These are phyloP conservation scores for Pseudoneurospora amorphoporcata DNA, from an alignment of 495 filamentous ascomycete genomes.

Conservation along the genomic window DNA sequence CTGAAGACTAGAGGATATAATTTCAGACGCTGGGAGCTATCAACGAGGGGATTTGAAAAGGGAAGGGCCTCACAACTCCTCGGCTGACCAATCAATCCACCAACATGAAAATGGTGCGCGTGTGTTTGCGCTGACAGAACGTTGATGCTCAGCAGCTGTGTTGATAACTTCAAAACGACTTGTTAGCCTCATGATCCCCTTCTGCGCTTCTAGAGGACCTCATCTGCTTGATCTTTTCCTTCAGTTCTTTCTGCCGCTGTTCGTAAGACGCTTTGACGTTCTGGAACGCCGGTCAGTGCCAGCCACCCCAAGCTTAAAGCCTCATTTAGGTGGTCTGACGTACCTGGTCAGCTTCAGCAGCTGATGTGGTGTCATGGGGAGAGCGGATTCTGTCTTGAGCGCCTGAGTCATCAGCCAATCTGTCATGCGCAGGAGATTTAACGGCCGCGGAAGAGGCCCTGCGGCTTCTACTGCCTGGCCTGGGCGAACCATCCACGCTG, in stretches of 20 bases:
- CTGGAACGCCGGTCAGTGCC: not conserved
- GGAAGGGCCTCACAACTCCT: constrained; percentile 1
- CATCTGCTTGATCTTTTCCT: constrained; percentile 59
- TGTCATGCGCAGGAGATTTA: constrained; percentile 38
- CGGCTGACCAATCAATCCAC: not conserved
- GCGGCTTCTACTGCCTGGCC: constrained; percentile 25
- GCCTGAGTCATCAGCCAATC: constrained; percentile 53
- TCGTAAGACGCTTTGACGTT: constrained; percentile 36
- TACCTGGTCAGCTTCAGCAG: constrained; percentile 28
- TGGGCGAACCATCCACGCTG: constrained; percentile 7
- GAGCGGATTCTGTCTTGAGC: constrained; percentile 42
- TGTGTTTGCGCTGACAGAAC: not conserved
- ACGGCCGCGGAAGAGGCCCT: constrained; percentile 38
- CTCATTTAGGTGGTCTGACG: constrained; percentile 18
- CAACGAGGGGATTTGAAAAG: not conserved
- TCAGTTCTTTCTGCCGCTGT: constrained; percentile 54
- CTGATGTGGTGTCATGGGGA: constrained; percentile 19
- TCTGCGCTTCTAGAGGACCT: constrained; percentile 41
- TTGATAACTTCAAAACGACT: constrained; percentile 18
- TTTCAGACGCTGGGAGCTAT: not conserved
- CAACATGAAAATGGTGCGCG: not conserved
- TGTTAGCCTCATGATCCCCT: constrained; percentile 37
- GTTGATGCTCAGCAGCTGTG: not conserved
- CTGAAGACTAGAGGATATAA: not conserved
- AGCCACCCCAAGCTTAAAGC: not conserved